Percentiles rank a stretch among this genome's conserved stretches.
phyloP scores from a whole-genome alignment of 2,329 filamentous ascomycete genomes.

The Zymoseptoria ardabiliae region DNA sequence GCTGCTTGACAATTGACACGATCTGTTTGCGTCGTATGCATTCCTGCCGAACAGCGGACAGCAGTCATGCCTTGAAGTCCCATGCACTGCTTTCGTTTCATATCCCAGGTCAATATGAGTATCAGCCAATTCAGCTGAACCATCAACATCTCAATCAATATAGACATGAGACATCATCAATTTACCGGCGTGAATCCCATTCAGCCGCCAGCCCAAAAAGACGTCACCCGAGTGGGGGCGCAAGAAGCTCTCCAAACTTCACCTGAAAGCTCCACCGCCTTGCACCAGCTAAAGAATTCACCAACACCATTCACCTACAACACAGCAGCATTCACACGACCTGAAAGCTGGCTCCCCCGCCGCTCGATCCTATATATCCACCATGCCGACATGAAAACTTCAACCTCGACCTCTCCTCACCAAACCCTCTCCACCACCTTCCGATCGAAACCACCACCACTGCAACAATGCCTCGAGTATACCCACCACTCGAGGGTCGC shows the following conservation, averaged over 20 bases:
- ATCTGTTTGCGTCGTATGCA: too few relatives aligned
- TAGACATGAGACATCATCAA: not conserved
- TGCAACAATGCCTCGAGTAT: conserved; percentile 41
- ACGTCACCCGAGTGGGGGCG: not conserved
- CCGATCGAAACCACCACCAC: not conserved
- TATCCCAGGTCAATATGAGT: too few relatives aligned
- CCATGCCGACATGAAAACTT: not conserved
- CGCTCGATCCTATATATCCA: not conserved
- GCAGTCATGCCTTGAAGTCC: too few relatives aligned
- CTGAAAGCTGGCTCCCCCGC: not conserved
- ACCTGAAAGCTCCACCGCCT: not conserved
- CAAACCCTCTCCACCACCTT: not conserved
- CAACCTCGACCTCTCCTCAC: not conserved
- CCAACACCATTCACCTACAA: not conserved
- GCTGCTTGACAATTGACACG: too few relatives aligned
- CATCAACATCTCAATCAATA: not conserved
- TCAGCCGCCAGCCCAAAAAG: not conserved
- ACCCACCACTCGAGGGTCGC: conserved; percentile 40
- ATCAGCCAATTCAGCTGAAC: too few relatives aligned
- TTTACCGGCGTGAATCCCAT: not conserved
- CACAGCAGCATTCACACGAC: not conserved
- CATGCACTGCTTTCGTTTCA: too few relatives aligned
- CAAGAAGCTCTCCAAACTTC: not conserved
- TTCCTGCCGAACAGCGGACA: too few relatives aligned
- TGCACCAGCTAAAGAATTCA: not conserved